phyloP scores from a whole-genome alignment of 108 stramenopile species.

The Nannochloropsis oceanica region DNA sequence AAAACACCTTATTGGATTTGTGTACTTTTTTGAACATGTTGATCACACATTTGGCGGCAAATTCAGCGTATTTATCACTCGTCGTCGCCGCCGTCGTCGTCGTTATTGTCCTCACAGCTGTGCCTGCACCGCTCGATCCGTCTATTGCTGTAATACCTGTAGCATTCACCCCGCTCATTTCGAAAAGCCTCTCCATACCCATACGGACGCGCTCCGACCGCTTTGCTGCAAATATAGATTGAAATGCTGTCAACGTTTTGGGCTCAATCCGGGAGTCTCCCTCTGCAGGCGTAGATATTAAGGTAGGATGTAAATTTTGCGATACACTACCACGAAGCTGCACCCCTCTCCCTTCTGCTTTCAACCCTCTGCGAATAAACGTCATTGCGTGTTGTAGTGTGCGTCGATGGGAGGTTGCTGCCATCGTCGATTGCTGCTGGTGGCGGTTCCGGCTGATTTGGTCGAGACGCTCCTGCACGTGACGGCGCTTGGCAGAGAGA shows the following conservation, averaged over 20 bases:
- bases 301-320: not conserved
- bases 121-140: not conserved
- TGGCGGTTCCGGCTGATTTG: not conserved
- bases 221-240: not conserved
- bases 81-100: no score
- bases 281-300: no score
- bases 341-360: not conserved
- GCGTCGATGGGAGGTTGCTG: not conserved
- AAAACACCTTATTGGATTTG: not conserved
- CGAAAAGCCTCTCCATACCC: not conserved
- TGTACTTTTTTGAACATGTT: not conserved
- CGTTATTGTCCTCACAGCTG: no score
- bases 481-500: not conserved
- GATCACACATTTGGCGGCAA: not conserved
- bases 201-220: not conserved
- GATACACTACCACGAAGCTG: not conserved
- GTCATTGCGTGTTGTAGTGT: not conserved
- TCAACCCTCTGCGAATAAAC: not conserved
- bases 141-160: not conserved
- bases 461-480: not conserved
- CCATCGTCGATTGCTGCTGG: not conserved
- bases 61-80: not conserved
- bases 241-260: not conserved
- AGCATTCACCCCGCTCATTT: not conserved
- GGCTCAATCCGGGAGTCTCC: not conserved